Percentiles rank a stretch among this genome's conserved stretches.
Conservation (phyloP, 139 green algal genomes). For the Closterium sp. region DNA sequence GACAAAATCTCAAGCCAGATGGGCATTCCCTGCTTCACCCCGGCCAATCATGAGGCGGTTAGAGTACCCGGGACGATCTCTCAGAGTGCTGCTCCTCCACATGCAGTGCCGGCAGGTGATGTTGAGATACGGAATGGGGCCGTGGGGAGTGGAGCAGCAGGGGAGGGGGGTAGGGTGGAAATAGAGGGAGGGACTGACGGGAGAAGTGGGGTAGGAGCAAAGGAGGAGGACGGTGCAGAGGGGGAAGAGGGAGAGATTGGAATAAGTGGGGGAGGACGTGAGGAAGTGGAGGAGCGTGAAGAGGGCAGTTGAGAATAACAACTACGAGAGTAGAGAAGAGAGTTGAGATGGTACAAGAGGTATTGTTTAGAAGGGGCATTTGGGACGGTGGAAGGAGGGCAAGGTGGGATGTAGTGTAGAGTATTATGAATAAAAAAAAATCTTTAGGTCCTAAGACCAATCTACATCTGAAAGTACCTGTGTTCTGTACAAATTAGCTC, state of each 20-base stretch:
- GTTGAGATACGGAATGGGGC: background rate
- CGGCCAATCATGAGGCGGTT: slow-evolving; percentile 15
- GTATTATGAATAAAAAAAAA: no score
- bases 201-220: background rate
- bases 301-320: background rate
- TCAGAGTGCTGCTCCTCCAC: background rate
- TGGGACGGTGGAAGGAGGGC: no score
- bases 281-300: background rate
- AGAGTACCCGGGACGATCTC: background rate
- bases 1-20: background rate
- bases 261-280: background rate
- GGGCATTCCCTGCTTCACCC: slow-evolving; percentile 7
- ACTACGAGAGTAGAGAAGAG: no score
- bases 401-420: no score
- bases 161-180: background rate
- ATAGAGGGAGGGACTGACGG: background rate
- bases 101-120: background rate
- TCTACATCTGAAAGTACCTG: no score
- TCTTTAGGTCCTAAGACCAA: no score
- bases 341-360: no score
- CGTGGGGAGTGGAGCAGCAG: background rate
- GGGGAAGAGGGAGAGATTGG: background rate
- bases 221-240: background rate
- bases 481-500: no score
- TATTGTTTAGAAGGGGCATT: no score